Conservation (phyloP, 2,329 filamentous ascomycete species). For the Penicillium sp. region DNA sequence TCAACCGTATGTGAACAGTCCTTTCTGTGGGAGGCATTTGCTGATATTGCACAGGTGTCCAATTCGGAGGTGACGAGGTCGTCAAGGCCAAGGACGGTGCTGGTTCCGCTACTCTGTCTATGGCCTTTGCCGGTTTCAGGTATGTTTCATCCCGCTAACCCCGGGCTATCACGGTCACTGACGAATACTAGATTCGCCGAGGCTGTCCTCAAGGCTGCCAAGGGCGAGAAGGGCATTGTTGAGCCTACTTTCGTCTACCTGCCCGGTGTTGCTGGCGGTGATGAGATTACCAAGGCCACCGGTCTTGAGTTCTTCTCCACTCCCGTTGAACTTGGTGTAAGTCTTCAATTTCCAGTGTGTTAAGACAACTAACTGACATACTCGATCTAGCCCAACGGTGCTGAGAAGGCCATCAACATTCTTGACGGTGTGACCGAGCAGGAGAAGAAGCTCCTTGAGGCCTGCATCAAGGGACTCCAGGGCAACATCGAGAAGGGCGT, state of each 20-base stretch:
- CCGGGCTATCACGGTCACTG: conserved; percentile 13
- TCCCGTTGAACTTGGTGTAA: conserved; percentile 90
- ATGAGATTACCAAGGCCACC: conserved; percentile 77
- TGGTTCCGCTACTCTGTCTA: conserved; percentile 86
- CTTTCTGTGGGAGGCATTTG: conserved; percentile 1
- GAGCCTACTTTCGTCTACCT: conserved; percentile 97
- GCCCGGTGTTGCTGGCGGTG: conserved; percentile 81
- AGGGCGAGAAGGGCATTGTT: conserved; percentile 87
- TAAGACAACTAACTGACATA: conserved; percentile 28
- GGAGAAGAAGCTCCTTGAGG: conserved; percentile 83
- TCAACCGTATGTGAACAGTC: conserved; percentile 64
- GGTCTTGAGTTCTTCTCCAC: conserved; percentile 94
- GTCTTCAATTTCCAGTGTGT: conserved; percentile 37
- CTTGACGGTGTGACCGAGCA: conserved; percentile 74
- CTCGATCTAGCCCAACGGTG: conserved; percentile 67
- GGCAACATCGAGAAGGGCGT: conserved; percentile 94
- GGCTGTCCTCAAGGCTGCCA: conserved; percentile 82
- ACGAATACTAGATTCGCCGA: conserved; percentile 71
- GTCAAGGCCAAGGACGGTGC: conserved; percentile 92
- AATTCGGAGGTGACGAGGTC: conserved; percentile 97
- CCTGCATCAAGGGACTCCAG: conserved; percentile 73
- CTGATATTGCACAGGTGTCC: conserved; percentile 57
- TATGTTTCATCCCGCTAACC: conserved; percentile 43
- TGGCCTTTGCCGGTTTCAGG: conserved; percentile 95
- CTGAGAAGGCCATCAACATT: conserved; percentile 79